Conservation (phyloP, 2,329 filamentous ascomycete species). For the Apiospora marii region DNA sequence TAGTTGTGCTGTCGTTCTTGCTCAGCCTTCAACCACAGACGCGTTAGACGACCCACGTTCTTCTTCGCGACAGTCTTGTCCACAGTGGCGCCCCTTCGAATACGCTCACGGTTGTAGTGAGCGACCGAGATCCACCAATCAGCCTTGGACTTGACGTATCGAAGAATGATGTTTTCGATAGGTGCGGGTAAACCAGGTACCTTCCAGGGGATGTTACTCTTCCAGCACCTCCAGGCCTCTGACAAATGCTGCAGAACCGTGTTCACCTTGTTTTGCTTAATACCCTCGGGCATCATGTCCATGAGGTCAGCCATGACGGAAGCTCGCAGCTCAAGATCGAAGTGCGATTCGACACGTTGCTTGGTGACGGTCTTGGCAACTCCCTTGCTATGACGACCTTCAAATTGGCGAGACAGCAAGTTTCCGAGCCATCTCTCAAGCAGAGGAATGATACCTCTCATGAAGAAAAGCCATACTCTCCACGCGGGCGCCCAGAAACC, state of each 20-base stretch:
- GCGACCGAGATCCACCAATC: conserved; percentile 99
- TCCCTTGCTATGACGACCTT: conserved; percentile 97
- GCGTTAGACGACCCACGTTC: conserved; percentile 92
- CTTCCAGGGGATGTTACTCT: conserved; percentile 99
- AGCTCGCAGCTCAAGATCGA: conserved; percentile 94
- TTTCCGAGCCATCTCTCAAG: conserved; percentile 98
- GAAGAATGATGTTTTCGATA: conserved; percentile 97
- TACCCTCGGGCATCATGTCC: conserved; percentile 99
- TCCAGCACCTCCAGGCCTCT: conserved; percentile 99
- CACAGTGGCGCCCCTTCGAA: conserved; percentile 93
- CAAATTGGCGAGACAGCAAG: conserved; percentile 94
- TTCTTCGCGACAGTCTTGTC: conserved; percentile 99
- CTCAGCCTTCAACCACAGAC: conserved; percentile 97
- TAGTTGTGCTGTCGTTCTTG: conserved; percentile 99
- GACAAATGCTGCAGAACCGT: conserved; percentile 96
- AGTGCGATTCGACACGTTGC: conserved; percentile 98
- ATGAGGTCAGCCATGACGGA: conserved; percentile 99
- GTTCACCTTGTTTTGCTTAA: conserved; percentile 99
- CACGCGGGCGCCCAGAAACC: conserved; percentile 99
- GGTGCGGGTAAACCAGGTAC: conserved; percentile 94
- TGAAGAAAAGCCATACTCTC: conserved; percentile 99
- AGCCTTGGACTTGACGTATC: conserved; percentile 98
- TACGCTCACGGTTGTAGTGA: conserved; percentile 98
- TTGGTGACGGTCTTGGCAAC: conserved; percentile 99
- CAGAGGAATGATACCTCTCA: conserved; percentile 96